Percentiles rank a stretch among this genome's conserved stretches.
Conservation (phyloP, 495 filamentous ascomycete species). For the Tuber melanosporum region DNA sequence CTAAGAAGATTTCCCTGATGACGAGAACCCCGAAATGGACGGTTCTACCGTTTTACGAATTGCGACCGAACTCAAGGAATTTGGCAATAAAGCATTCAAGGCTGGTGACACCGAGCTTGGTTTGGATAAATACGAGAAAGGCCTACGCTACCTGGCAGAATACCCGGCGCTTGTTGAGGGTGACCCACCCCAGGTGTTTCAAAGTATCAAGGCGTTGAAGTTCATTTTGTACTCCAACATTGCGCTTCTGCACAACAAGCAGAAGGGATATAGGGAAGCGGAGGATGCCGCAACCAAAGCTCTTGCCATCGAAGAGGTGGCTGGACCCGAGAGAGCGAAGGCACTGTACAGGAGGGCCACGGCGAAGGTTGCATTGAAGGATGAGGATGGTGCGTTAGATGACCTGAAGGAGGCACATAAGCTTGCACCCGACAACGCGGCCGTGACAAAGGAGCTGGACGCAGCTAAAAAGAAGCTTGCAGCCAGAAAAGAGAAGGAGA, state of each 20-base stretch:
- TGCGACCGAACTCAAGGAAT: slow-evolving; percentile 80
- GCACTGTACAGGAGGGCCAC: slow-evolving; percentile 74
- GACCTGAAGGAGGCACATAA: slow-evolving; percentile 71
- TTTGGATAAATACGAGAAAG: slow-evolving; percentile 95
- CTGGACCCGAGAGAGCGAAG: slow-evolving; percentile 73
- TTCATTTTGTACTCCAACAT: slow-evolving; percentile 74
- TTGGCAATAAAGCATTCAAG: slow-evolving; percentile 91
- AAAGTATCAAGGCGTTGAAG: slow-evolving; percentile 63
- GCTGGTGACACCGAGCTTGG: slow-evolving; percentile 59
- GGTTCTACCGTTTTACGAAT: slow-evolving; percentile 67
- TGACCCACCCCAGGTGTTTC: slow-evolving; percentile 60
- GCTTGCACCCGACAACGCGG: slow-evolving; percentile 69
- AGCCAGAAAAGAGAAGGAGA: slow-evolving; percentile 74
- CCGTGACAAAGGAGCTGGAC: slow-evolving; percentile 65
- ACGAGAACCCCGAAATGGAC: slow-evolving; percentile 57
- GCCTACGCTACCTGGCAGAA: slow-evolving; percentile 87
- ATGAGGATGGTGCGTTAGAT: slow-evolving; percentile 74
- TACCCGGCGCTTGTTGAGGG: slow-evolving; percentile 63
- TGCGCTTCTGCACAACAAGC: slow-evolving; percentile 73
- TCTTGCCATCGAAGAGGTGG: slow-evolving; percentile 54
- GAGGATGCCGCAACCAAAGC: slow-evolving; percentile 65
- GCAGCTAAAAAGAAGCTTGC: slow-evolving; percentile 67
- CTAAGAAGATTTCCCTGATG: slow-evolving; percentile 95
- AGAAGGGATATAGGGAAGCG: slow-evolving; percentile 62
- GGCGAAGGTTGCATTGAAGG: slow-evolving; percentile 66